These are phyloP conservation scores for Lachnellula arida DNA, from an alignment of 2,329 filamentous ascomycete species.

Conservation along the genomic window DNA sequence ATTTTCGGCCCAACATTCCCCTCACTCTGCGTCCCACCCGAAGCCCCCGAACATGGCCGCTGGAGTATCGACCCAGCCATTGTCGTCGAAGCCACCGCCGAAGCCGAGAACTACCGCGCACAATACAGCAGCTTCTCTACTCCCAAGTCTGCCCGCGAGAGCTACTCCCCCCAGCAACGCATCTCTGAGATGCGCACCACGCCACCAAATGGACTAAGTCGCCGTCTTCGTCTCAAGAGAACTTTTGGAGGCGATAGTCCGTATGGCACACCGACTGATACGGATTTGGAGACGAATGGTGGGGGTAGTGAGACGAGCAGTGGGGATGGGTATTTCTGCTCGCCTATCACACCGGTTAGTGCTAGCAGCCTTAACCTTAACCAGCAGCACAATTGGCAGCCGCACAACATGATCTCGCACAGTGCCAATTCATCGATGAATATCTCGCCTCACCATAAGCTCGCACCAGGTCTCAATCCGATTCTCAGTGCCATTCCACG, in stretches of 20 bases:
- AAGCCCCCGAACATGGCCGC: slow-evolving; percentile 57
- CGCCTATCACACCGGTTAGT: slow-evolving; percentile 21
- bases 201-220: slow-evolving; percentile 18
- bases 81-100: slow-evolving; percentile 47
- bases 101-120: slow-evolving; percentile 43
- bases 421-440: slow-evolving; percentile 21
- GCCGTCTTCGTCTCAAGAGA: slow-evolving; percentile 31
- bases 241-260: slow-evolving; percentile 35
- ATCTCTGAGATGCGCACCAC: slow-evolving; percentile 23
- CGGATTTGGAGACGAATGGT: slow-evolving; percentile 35
- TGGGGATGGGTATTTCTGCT: slow-evolving; percentile 25
- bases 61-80: slow-evolving; percentile 61
- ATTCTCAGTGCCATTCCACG: slow-evolving; percentile 43
- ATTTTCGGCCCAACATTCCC: slow-evolving; percentile 85
- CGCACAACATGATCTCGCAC: slow-evolving; percentile 27
- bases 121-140: slow-evolving; percentile 21
- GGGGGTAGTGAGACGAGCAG: slow-evolving; percentile 19
- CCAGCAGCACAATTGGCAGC: slow-evolving; percentile 27
- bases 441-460: slow-evolving; percentile 2
- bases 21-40: slow-evolving; percentile 59
- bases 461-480: slow-evolving; percentile 32
- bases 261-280: slow-evolving; percentile 36
- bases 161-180: slow-evolving; percentile 26
- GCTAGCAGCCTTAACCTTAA: slow-evolving; percentile 5
- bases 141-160: slow-evolving; percentile 22